These are phyloP conservation scores for Chlamydomonas schloesseri DNA, from an alignment of 139 green algal species.

Conservation along the genomic window DNA sequence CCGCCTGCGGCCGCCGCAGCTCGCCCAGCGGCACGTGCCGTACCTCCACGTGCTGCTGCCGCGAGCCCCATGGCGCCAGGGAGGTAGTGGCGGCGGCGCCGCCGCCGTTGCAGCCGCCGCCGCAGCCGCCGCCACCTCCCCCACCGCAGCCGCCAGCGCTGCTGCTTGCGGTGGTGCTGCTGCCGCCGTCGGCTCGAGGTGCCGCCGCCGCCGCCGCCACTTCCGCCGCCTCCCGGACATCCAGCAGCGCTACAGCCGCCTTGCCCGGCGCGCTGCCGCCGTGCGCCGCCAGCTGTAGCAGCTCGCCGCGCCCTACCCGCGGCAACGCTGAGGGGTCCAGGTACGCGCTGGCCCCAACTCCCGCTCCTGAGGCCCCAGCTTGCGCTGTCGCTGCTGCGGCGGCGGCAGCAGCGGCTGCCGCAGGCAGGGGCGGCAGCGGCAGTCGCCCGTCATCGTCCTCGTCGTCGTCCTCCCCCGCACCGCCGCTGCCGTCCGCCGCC, in stretches of 20 bases:
- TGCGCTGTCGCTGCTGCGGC: neutral
- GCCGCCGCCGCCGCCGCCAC: neutral
- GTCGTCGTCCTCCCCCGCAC: neutral
- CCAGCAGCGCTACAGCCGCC: neutral
- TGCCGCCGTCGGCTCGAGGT: neutral
- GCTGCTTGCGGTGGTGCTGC: neutral
- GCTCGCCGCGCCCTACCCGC: neutral
- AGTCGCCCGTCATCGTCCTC: neutral
- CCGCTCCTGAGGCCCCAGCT: no score
- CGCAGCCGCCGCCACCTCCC: neutral
- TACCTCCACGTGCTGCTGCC: no score
- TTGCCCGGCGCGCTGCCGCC: neutral
- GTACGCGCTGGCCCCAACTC: neutral
- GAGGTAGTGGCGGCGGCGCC: neutral
- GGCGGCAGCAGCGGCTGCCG: no score
- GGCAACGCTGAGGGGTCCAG: neutral
- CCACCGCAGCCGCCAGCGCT: neutral
- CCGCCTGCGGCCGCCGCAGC: conserved; percentile 10
- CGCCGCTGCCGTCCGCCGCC: no score
- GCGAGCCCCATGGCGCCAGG: neutral
- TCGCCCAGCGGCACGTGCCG: neutral
- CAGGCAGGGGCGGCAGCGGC: neutral
- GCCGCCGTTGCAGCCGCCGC: neutral
- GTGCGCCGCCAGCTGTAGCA: neutral
- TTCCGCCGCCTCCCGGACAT: neutral